Percentiles rank a stretch among this genome's conserved stretches.
These are phyloP conservation scores for Phaeotremella fagi DNA, from an alignment of 768 basidiomycete genomes.

Conservation along the genomic window DNA sequence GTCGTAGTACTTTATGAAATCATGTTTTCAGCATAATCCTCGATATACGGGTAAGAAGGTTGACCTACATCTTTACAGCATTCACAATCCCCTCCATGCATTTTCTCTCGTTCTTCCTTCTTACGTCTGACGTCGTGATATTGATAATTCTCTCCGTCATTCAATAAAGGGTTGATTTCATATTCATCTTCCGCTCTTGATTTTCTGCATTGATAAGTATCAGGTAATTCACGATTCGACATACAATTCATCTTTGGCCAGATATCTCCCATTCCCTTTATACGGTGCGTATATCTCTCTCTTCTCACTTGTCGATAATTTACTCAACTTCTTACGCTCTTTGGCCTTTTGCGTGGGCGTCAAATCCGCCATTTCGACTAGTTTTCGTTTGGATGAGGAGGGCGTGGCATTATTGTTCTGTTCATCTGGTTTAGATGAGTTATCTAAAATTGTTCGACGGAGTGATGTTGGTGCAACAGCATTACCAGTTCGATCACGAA, in stretches of 20 bases:
- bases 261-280: slow-evolving; percentile 43
- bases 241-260: slow-evolving; percentile 28
- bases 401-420: background rate
- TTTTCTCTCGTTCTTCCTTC: slow-evolving; percentile 59
- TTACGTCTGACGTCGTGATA: slow-evolving; percentile 73
- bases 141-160: slow-evolving; percentile 63
- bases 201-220: slow-evolving; percentile 6
- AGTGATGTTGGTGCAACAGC: background rate
- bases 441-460: background rate
- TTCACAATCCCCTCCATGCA: slow-evolving; percentile 76
- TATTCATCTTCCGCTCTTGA: slow-evolving; percentile 54
- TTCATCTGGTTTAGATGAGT: background rate
- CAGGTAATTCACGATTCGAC: slow-evolving; percentile 6
- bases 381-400: background rate
- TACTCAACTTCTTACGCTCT: slow-evolving; percentile 22
- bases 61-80: slow-evolving; percentile 67
- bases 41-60: background rate
- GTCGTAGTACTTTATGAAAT: slow-evolving; percentile 63
- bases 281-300: slow-evolving; percentile 31
- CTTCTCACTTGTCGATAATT: slow-evolving; percentile 24
- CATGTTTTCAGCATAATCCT: background rate
- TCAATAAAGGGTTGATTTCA: slow-evolving; percentile 62
- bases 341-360: slow-evolving; percentile 25
- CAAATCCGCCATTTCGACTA: slow-evolving; percentile 13
- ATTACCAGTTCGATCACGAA: slow-evolving; percentile 4